These are phyloP conservation scores for Blastocystis sp. DNA, from an alignment of 352 stramenopile genomes.

Conservation along the genomic window DNA sequence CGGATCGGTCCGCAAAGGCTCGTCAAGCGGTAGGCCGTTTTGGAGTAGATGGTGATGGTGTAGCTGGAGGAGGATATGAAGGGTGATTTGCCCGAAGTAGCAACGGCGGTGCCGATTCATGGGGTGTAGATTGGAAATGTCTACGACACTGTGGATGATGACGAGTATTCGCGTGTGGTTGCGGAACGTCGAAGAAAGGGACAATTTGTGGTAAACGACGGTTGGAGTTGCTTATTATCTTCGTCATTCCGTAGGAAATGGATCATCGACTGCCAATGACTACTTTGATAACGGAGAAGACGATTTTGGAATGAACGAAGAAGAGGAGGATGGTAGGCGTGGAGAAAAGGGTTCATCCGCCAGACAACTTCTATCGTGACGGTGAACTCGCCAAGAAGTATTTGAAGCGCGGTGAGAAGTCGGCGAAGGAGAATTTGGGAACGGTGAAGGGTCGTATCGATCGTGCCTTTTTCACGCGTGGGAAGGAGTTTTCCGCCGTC, in stretches of 20 bases:
- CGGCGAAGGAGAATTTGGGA: slow-evolving; percentile 6
- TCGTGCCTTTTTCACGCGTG: slow-evolving; percentile 7
- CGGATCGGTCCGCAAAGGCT: slow-evolving; percentile 27
- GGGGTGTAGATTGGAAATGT: slow-evolving; percentile 28
- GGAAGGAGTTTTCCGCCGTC: not conserved
- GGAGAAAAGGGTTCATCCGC: no score
- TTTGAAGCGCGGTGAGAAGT: slow-evolving; percentile 23
- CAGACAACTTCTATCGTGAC: slow-evolving; percentile 21
- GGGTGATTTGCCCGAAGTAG: not conserved
- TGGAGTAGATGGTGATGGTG: not conserved
- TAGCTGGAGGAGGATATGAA: slow-evolving; percentile 56
- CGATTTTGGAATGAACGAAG: not conserved
- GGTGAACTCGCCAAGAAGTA: slow-evolving; percentile 25
- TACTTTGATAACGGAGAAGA: slow-evolving; percentile 55
- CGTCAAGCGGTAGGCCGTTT: not conserved
- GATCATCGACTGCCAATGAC: not conserved
- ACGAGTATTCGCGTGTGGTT: not conserved
- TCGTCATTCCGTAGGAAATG: not conserved
- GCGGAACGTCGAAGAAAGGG: not conserved
- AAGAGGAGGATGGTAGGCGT: not conserved
- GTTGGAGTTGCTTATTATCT: not conserved
- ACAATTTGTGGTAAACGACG: slow-evolving; percentile 37
- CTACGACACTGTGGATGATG: not conserved
- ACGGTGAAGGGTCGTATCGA: slow-evolving; percentile 1
- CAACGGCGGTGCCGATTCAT: not conserved